Evolutionary conservation across 768 basidiomycete genomes (phyloP), one percentile per base, ranked within the genome.

Genomic region (Trametes cinnabarina): DNA sequence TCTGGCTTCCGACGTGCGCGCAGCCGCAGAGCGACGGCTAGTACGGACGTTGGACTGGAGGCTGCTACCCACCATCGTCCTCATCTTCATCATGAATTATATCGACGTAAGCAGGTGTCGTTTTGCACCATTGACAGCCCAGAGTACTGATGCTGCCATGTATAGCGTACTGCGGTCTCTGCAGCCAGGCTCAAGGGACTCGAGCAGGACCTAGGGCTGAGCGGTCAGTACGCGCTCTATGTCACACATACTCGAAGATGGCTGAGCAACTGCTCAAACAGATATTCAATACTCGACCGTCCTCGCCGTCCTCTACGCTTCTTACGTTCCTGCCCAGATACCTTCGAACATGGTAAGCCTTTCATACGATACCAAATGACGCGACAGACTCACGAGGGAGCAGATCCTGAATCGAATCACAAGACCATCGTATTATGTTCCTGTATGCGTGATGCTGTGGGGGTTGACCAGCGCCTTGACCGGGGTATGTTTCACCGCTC

Each of bases 11-110:
- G 65, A 67, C 11, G 51, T 55, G 8, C 58, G 72, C 30, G 41
- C 63, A 2, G 57, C 58, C 9, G 72, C 71, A 17, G 74, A 75
- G 57, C 63, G 66, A 42, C 73, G 65, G 53, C 78, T 88, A 15
- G 77, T 84, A 15, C 74, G 81, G 39, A 82, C 79, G 58, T 74
- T 88, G 46, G 86, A 87, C 61, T 68, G 63, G 58, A 74, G 84
- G 34, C 69, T 87, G 3, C 65, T 88, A 46, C 82, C 83, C 0
- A 81, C 81, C 0, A 78, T 87, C 37, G 72, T 84, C 19, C 51
- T 85, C 51, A 83, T 87, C 32, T 85, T 73, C 62, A 77, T 87
- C 58, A 80, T 86, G 82, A 87, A 87, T 62, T 85, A 84, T 62
- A 85, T 87, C 58, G 85, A 86, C 67, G 85, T 86, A 58, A 60